phyloP scores from a whole-genome alignment of 495 filamentous ascomycete species.

The Penicillium pancosmium region DNA sequence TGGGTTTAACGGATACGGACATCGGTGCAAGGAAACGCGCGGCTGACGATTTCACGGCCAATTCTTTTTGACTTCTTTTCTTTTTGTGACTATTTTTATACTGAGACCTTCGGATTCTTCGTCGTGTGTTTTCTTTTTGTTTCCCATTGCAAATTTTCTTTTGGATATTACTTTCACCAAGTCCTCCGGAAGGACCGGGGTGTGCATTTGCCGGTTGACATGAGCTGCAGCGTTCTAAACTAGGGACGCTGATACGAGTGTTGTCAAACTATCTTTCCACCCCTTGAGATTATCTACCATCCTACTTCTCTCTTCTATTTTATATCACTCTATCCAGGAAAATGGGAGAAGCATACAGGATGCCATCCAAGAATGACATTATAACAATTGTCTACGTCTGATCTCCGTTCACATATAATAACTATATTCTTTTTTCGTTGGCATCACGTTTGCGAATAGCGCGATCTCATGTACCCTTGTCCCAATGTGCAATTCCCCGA shows the following conservation, averaged over 20 bases:
- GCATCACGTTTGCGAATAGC: conserved; percentile 2
- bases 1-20: conserved; percentile 23
- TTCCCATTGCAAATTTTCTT: conserved; percentile 3
- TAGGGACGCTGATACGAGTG: background rate
- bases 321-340: conserved; percentile 9
- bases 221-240: conserved; percentile 5
- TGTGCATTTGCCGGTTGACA: conserved; percentile 3
- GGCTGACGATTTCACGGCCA: conserved; percentile 17
- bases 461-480: conserved; percentile 1
- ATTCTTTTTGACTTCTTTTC: conserved; percentile 15
- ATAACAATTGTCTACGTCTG: background rate
- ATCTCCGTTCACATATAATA: background rate
- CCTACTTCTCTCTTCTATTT: background rate
- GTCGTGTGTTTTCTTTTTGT: conserved; percentile 5
- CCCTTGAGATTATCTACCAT: background rate
- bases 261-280: background rate
- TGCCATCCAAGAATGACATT: conserved; percentile 19
- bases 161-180: conserved; percentile 6
- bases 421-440: background rate
- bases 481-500: conserved; percentile 25
- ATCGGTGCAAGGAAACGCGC: conserved; percentile 31
- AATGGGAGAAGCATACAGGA: conserved; percentile 20
- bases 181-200: conserved; percentile 11
- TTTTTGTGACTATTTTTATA: conserved; percentile 19
- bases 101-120: conserved; percentile 17